Conservation (phyloP, 495 filamentous ascomycete genomes). For the Margaritispora aquatica region DNA sequence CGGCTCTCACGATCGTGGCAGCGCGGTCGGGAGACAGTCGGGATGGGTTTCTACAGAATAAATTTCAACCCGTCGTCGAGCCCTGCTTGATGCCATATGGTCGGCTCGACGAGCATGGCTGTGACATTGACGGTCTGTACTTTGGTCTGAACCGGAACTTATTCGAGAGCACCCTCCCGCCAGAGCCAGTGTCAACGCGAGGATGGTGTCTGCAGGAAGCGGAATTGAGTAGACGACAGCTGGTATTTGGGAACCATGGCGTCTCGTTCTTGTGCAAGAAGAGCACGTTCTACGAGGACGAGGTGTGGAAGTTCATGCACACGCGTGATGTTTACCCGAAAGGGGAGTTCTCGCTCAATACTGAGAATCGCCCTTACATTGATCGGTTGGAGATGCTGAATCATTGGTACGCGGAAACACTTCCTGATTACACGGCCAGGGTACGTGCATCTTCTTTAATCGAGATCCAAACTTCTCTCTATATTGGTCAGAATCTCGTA, state of each 20-base stretch:
- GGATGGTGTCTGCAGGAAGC: constrained; percentile 6
- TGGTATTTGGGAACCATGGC: neutral
- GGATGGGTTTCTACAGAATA: neutral
- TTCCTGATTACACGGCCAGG: neutral
- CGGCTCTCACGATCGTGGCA: constrained; percentile 17
- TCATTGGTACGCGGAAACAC: neutral
- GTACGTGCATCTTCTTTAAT: neutral
- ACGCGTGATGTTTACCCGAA: neutral
- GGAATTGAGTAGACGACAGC: neutral
- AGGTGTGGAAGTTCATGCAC: neutral
- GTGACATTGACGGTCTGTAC: neutral
- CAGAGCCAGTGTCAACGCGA: neutral
- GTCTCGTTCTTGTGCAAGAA: neutral
- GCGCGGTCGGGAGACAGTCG: neutral
- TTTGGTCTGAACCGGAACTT: neutral
- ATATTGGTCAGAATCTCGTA: too few relatives aligned
- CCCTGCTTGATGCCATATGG: neutral
- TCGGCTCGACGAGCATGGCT: neutral
- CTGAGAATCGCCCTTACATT: neutral
- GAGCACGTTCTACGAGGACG: neutral
- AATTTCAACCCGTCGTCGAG: neutral
- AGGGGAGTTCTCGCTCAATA: neutral
- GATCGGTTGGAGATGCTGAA: neutral
- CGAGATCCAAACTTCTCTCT: neutral
- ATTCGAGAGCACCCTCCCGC: neutral